phyloP scores from a whole-genome alignment of 164 flowering plant species.

The Piper longum region DNA sequence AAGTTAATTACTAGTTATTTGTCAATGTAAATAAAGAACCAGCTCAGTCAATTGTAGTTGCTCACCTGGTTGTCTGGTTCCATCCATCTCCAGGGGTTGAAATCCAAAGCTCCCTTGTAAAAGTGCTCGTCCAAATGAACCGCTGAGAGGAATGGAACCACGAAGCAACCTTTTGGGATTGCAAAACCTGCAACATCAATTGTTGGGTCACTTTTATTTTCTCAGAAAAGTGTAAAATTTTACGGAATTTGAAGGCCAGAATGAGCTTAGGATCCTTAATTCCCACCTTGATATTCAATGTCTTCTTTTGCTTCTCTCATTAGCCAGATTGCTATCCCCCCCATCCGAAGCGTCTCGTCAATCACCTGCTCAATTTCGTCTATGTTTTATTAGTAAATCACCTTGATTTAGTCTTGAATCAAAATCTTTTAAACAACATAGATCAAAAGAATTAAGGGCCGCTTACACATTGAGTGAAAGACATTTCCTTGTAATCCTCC shows the following conservation, averaged over 20 bases:
- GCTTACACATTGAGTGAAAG: conserved; percentile 7
- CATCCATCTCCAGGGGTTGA: conserved; percentile 95
- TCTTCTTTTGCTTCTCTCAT: conserved; percentile 78
- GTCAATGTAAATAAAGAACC: not conserved
- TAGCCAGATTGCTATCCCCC: conserved; percentile 87
- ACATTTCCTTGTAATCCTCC: conserved; percentile 8
- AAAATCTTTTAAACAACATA: not conserved
- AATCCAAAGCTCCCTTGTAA: conserved; percentile 33
- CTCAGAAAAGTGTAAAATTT: too few relatives aligned
- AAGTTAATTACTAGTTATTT: not conserved
- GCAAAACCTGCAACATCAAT: conserved; percentile 34
- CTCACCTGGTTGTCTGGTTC: conserved; percentile 58
- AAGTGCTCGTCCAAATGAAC: conserved; percentile 60
- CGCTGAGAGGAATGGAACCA: conserved; percentile 87
- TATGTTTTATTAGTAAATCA: not conserved
- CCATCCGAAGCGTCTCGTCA: conserved; percentile 78
- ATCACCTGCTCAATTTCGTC: conserved; percentile 38
- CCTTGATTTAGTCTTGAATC: not conserved
- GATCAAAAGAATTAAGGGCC: not conserved
- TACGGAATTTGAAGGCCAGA: too few relatives aligned
- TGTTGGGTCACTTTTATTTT: not conserved
- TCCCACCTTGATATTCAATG: conserved; percentile 49
- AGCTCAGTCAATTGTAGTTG: not conserved
- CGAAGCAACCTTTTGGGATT: conserved; percentile 80
- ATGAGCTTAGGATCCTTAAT: not conserved